Conservation (phyloP, 352 stramenopile species). For the Albugo laibachii region DNA sequence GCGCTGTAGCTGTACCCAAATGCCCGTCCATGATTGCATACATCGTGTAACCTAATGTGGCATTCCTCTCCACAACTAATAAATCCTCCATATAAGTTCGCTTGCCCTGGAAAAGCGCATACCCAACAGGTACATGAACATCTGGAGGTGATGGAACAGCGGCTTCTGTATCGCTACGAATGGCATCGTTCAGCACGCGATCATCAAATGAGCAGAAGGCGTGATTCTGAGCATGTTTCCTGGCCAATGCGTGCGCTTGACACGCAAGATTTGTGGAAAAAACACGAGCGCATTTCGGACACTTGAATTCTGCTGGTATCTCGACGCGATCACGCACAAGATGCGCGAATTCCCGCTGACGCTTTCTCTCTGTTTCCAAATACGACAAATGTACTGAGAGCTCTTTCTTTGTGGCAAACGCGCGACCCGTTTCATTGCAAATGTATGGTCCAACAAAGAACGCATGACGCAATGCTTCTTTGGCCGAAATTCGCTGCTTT, state of each 20-base stretch:
- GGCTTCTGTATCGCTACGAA: neutral
- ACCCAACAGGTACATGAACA: constrained; percentile 9
- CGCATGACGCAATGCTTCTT: constrained; percentile 60
- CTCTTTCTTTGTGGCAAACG: constrained; percentile 43
- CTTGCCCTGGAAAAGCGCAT: constrained; percentile 76
- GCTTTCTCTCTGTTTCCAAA: constrained; percentile 21
- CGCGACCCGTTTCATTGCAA: constrained; percentile 28
- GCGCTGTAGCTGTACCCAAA: constrained; percentile 73
- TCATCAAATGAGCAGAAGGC: constrained; percentile 42
- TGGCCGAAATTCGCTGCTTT: constrained; percentile 57
- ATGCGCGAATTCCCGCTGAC: constrained; percentile 27
- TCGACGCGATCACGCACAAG: constrained; percentile 36
- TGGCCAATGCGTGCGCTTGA: constrained; percentile 28
- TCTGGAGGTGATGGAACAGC: neutral
- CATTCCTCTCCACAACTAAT: constrained; percentile 15
- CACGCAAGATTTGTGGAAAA: constrained; percentile 48
- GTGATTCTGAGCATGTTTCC: constrained; percentile 17
- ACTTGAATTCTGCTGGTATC: constrained; percentile 22
- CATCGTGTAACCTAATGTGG: constrained; percentile 48
- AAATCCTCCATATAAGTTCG: constrained; percentile 88
- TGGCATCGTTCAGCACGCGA: constrained; percentile 7
- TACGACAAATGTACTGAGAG: constrained; percentile 40
- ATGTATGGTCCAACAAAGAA: constrained; percentile 74
- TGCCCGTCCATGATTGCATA: constrained; percentile 93
- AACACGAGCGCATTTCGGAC: constrained; percentile 30